A percentile compares a stretch with the other conserved stretches of the same genome.
Evolutionary conservation across 441 rosid species (phyloP).

Genomic region (Erodium texanum): DNA sequence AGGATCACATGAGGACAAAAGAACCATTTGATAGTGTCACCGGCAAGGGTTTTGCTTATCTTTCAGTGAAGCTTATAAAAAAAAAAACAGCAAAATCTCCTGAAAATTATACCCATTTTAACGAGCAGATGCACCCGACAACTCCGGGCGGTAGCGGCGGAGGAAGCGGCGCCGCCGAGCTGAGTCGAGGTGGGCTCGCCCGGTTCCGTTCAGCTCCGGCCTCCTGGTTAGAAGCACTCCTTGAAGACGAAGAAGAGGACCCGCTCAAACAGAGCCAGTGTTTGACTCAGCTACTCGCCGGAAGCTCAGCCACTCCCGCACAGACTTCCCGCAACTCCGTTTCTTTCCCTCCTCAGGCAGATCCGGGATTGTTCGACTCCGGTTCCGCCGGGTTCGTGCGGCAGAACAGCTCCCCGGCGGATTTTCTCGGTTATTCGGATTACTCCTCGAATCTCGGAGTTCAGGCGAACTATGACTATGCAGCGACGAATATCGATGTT

Average conservation of each 20-base stretch:
- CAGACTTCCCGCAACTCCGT: slow-evolving; percentile 15
- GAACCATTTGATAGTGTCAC: slow-evolving; percentile 2
- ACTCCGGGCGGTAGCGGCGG: slow-evolving; percentile 29
- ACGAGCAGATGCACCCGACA: slow-evolving; percentile 41
- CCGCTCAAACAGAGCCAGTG: slow-evolving; percentile 47
- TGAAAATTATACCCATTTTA: background rate
- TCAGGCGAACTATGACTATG: slow-evolving; percentile 39
- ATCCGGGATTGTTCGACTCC: slow-evolving; percentile 23
- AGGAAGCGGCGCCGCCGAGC: slow-evolving; percentile 34
- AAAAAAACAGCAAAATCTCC: slow-evolving; percentile 2
- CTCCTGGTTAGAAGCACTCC: slow-evolving; percentile 63
- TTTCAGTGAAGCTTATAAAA: background rate
- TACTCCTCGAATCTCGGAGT: slow-evolving; percentile 40
- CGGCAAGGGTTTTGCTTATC: background rate
- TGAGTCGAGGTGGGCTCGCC: slow-evolving; percentile 45
- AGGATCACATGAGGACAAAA: background rate
- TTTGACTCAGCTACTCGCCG: slow-evolving; percentile 43
- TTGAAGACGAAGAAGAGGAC: slow-evolving; percentile 61
- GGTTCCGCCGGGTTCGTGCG: slow-evolving; percentile 43
- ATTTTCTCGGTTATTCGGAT: slow-evolving; percentile 38
- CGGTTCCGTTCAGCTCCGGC: slow-evolving; percentile 76
- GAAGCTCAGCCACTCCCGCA: slow-evolving; percentile 15
- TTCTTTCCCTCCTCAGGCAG: slow-evolving; percentile 16
- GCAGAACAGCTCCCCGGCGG: slow-evolving; percentile 67
- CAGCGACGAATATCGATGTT: slow-evolving; percentile 32